These are phyloP conservation scores for Melastoma malabathricum DNA, from an alignment of 345 rosid species.

Conservation along the genomic window DNA sequence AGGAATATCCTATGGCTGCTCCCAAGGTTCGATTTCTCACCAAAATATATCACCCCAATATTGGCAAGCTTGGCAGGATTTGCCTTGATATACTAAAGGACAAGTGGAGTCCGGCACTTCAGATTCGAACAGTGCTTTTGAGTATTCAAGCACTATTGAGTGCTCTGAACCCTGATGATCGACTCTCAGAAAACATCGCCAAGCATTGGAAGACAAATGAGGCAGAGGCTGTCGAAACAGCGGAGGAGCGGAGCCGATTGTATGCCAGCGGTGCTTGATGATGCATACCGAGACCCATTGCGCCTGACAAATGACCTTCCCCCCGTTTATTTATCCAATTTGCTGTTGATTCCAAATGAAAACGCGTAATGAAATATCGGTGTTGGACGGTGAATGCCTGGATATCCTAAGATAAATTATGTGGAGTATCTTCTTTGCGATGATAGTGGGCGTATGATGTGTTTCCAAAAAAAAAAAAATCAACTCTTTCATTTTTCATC, in stretches of 20 bases:
- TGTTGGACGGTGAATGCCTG: too few species aligned
- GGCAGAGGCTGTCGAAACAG: constrained; percentile 42
- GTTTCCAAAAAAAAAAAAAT: too few species aligned
- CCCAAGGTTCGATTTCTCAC: constrained; percentile 15
- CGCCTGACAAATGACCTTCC: constrained; percentile 13
- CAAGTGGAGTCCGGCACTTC: constrained; percentile 48
- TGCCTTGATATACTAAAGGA: constrained; percentile 55
- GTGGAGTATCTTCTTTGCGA: too few species aligned
- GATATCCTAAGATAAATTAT: too few species aligned
- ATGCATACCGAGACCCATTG: constrained; percentile 6
- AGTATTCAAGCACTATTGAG: constrained; percentile 44
- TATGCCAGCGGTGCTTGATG: constrained; percentile 74
- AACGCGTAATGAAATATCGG: constrained; percentile 2
- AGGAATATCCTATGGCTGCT: too few species aligned
- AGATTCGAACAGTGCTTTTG: constrained; percentile 38
- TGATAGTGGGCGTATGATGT: too few species aligned
- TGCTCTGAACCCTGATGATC: constrained; percentile 47
- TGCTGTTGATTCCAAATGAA: constrained; percentile 16
- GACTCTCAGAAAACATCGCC: constrained; percentile 40
- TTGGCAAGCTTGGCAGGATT: constrained; percentile 37
- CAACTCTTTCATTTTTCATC: too few species aligned
- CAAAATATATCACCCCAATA: constrained; percentile 9
- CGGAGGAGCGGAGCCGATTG: constrained; percentile 93
- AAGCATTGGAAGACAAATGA: constrained; percentile 51
- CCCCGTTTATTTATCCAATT: constrained; percentile 20